Evolutionary conservation across 495 filamentous ascomycete species (phyloP), one percentile per base, ranked within the genome.

Genomic region (Aspergillus taichungensis): DNA sequence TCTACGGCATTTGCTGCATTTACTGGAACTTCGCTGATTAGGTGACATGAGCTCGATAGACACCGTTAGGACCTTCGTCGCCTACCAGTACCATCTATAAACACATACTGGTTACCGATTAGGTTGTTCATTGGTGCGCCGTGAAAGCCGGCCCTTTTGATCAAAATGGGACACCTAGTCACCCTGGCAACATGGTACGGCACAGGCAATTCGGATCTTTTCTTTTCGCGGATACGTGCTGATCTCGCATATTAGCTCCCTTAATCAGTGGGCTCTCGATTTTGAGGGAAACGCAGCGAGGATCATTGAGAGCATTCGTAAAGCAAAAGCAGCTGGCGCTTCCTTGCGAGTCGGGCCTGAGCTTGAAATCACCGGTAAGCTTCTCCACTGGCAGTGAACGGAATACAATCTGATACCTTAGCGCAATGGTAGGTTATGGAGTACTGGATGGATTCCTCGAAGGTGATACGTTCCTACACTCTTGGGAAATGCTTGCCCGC

Each of bases 341-440:
- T 75, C 72, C n/a, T 64, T 95, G 10, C 72, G 88, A 24, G 77
- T 89, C 27, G 87, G 87, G 7, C 88, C 87, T 0, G 83, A 86
- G 59, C 73, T 87, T 6, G 80, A 83, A 51, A 79, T 84, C 30
- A 71, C 72, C 45, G 74, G 66, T 58, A 52, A 46, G 18, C 12
- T 49, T 27, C 46, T 40, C 31, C 12, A 7, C 11, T 11, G 10
- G 41, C 28, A 10, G 13, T 45, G 24, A 8, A 34, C 10, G 18
- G 18, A 24, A 24, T 4, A 24, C 18, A 24, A 24, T 2, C 18
- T 24, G 18, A 24, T 24, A 4, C 2, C 18, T 24, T 24, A 4
- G 18, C 4, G 18, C 18, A 24, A 24, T 24, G 18, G 55, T 43
- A 47, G 84, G 84, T 28, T 90, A 88, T 70, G 78, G 76, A 13